These are phyloP conservation scores for Pholiota microspora DNA, from an alignment of 768 basidiomycete genomes.

Conservation along the genomic window DNA sequence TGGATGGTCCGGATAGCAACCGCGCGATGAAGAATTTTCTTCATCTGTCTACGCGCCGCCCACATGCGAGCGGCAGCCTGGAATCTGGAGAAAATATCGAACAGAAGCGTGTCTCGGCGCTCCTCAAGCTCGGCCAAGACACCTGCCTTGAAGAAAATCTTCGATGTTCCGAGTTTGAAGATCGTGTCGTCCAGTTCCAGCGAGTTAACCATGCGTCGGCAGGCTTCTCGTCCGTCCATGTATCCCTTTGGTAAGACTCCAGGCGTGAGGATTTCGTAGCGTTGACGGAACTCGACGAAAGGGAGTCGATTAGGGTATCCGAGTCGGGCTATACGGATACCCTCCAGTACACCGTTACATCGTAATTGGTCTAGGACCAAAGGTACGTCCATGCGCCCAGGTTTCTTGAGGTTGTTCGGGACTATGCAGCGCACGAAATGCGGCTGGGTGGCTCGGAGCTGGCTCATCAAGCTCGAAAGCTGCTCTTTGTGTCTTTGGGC, in stretches of 20 bases:
- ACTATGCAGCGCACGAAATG: slow-evolving; percentile 99
- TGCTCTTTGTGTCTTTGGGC: slow-evolving; percentile 96
- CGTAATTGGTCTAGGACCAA: slow-evolving; percentile 94
- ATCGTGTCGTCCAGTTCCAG: slow-evolving; percentile 82
- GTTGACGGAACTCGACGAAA: slow-evolving; percentile 95
- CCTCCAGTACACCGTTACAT: slow-evolving; percentile 98
- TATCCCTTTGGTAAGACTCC: slow-evolving; percentile 93
- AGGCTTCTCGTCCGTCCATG: slow-evolving; percentile 97
- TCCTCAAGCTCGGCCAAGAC: slow-evolving; percentile 96
- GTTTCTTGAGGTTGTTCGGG: slow-evolving; percentile 89
- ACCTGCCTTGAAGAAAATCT: slow-evolving; percentile 99
- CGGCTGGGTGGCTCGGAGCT: slow-evolving; percentile 91
- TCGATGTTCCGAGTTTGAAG: slow-evolving; percentile 92
- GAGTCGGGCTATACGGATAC: slow-evolving; percentile 94
- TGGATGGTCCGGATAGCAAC: slow-evolving; percentile 91
- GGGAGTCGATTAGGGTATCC: slow-evolving; percentile 97
- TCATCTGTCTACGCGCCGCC: slow-evolving; percentile 86
- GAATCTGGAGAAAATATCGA: slow-evolving; percentile 83
- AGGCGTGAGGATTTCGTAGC: slow-evolving; percentile 94
- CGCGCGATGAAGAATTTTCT: slow-evolving; percentile 92
- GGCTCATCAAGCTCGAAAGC: slow-evolving; percentile 84
- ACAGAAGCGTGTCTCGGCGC: slow-evolving; percentile 81
- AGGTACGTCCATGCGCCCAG: slow-evolving; percentile 88
- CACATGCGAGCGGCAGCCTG: slow-evolving; percentile 87
- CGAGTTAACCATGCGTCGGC: slow-evolving; percentile 84